phyloP scores from a whole-genome alignment of 139 green algal species.

The Gonium pectorale region DNA sequence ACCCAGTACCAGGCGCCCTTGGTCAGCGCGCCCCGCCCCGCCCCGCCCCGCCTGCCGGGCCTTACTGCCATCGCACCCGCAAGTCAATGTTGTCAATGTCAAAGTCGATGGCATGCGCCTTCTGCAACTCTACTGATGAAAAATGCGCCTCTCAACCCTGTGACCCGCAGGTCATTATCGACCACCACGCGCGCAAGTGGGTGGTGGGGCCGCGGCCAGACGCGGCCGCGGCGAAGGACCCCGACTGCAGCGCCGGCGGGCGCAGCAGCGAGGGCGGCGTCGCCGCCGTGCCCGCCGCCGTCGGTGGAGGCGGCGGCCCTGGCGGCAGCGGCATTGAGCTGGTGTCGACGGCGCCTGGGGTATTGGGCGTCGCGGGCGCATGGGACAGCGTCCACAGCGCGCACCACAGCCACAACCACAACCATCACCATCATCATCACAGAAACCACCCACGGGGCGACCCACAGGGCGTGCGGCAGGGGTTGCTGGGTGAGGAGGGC shows the following conservation, averaged over 20 bases:
- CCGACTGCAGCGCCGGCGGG: not conserved
- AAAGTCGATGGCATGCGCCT: not conserved
- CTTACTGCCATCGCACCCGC: too few relatives aligned
- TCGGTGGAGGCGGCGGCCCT: not conserved
- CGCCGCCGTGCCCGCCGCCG: not conserved
- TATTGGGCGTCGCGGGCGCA: too few relatives aligned
- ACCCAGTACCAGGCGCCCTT: too few relatives aligned
- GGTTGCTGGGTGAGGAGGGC: not conserved
- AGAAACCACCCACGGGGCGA: not conserved
- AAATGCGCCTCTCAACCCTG: not conserved
- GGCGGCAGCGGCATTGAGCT: not conserved
- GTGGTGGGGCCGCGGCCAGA: not conserved
- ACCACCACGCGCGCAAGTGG: constrained; percentile 38
- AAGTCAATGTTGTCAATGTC: too few relatives aligned
- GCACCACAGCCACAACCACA: not conserved
- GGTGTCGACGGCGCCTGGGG: too few relatives aligned
- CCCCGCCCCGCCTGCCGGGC: too few relatives aligned
- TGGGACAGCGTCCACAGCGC: not conserved
- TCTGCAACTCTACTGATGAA: too few relatives aligned
- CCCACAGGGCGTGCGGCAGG: not conserved
- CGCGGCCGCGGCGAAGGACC: not conserved
- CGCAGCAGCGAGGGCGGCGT: not conserved
- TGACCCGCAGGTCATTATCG: constrained; percentile 34
- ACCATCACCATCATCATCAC: not conserved
- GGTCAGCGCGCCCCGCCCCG: too few relatives aligned